These are phyloP conservation scores for Globisporangium rhizosaccharum DNA, from an alignment of 352 stramenopile species.

Conservation along the genomic window DNA sequence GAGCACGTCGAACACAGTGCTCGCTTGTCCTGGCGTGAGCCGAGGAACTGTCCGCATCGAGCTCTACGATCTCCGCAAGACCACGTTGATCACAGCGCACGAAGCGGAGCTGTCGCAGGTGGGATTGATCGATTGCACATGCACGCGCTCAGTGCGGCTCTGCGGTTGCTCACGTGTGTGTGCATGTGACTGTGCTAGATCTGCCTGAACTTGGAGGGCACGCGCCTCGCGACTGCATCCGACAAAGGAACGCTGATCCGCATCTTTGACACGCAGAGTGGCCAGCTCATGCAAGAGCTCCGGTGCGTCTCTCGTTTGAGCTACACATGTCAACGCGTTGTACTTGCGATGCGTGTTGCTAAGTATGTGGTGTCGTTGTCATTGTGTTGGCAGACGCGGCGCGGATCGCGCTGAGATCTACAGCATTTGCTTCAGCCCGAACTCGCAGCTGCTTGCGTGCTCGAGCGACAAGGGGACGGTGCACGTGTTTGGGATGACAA, in stretches of 20 bases:
- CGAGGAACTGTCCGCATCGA: constrained; percentile 93
- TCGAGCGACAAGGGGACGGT: constrained; percentile 97
- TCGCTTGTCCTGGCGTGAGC: constrained; percentile 93
- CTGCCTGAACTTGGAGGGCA: constrained; percentile 93
- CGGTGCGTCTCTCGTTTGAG: constrained; percentile 21
- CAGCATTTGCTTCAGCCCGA: constrained; percentile 95
- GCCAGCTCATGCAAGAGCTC: constrained; percentile 87
- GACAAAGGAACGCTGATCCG: constrained; percentile 98
- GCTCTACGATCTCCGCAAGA: constrained; percentile 95
- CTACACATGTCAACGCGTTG: background rate
- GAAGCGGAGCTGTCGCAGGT: constrained; percentile 91
- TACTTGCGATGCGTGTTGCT: background rate
- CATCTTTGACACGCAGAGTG: constrained; percentile 95
- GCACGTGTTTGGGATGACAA: constrained; percentile 92
- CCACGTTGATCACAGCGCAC: constrained; percentile 94
- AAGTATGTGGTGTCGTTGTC: background rate
- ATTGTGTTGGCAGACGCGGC: constrained; percentile 64
- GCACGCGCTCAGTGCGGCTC: background rate
- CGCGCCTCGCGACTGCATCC: constrained; percentile 92
- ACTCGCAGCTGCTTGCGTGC: constrained; percentile 91
- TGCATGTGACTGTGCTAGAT: constrained; percentile 35
- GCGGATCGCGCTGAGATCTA: constrained; percentile 96
- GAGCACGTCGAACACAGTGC: constrained; percentile 91
- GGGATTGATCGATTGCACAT: background rate
- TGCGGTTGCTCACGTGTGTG: background rate